Evolutionary conservation across 2,329 filamentous ascomycete species (phyloP).

Genomic region (Ophiostoma quercus): DNA sequence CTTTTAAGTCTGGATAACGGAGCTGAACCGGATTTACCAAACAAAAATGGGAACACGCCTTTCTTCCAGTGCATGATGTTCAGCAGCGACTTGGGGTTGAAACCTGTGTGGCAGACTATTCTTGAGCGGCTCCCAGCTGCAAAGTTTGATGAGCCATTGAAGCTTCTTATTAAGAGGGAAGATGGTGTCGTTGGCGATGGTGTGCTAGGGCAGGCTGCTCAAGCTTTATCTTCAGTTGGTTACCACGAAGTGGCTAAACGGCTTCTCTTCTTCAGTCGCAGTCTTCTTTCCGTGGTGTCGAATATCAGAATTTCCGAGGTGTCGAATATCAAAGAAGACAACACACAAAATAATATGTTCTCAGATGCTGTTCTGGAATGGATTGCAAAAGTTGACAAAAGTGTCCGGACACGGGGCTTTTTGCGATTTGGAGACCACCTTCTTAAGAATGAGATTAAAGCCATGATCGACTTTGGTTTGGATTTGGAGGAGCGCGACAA

Average conservation of each 20-base stretch:
- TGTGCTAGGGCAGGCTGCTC: too few species aligned
- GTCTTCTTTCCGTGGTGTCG: neutral
- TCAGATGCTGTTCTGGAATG: neutral
- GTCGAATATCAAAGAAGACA: too few species aligned
- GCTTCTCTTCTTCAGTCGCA: neutral
- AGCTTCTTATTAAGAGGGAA: neutral
- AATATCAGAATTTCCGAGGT: too few species aligned
- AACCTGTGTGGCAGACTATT: too few species aligned
- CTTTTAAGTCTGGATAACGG: neutral
- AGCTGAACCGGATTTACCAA: neutral
- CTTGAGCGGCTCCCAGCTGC: neutral
- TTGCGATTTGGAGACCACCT: neutral
- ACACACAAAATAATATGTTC: neutral
- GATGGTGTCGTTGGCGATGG: neutral
- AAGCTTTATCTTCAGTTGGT: too few species aligned
- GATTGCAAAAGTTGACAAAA: neutral
- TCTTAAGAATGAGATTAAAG: neutral
- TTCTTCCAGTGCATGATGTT: neutral
- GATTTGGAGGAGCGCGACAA: neutral
- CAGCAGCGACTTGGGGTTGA: neutral
- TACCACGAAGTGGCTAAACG: neutral
- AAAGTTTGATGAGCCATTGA: neutral
- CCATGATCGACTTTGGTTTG: neutral
- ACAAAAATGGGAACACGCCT: neutral
- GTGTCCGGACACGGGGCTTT: neutral